These are phyloP conservation scores for Thalassia testudinum DNA, from an alignment of 116 monocot species.

Conservation along the genomic window DNA sequence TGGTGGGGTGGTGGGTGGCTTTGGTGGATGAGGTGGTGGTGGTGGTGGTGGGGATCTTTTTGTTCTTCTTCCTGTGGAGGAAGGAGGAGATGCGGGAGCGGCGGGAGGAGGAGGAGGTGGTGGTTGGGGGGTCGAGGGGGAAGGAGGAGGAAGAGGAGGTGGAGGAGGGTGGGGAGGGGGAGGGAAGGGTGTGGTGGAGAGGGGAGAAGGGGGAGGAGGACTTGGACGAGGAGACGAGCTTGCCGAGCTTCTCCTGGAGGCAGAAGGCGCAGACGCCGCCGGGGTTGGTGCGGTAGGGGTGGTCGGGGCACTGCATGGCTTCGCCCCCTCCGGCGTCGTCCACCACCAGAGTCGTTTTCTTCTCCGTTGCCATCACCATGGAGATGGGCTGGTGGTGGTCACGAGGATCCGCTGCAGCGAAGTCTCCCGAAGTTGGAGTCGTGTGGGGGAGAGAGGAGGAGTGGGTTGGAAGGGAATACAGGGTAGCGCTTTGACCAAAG, in stretches of 20 bases:
- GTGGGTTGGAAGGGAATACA: too few species aligned
- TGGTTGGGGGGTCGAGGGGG: not conserved
- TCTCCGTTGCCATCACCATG: too few species aligned
- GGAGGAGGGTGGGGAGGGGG: conserved; percentile 1
- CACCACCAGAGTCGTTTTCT: not conserved
- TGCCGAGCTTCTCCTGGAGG: conserved; percentile 79
- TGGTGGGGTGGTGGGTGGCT: not conserved
- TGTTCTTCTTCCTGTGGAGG: not conserved
- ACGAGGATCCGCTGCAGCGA: too few species aligned
- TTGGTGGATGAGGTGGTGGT: not conserved
- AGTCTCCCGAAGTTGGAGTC: too few species aligned
- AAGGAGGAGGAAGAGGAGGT: not conserved
- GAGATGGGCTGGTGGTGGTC: too few species aligned
- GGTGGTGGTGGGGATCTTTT: not conserved
- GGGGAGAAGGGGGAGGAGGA: not conserved
- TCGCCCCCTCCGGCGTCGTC: not conserved
- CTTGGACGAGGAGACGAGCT: conserved; percentile 5
- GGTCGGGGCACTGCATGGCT: conserved; percentile 15
- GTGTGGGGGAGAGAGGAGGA: too few species aligned
- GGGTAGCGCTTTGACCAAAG: too few species aligned
- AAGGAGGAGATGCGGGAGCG: not conserved
- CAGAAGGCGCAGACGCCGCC: conserved; percentile 79
- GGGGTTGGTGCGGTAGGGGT: conserved; percentile 9
- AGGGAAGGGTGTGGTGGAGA: not conserved
- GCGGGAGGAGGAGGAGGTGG: not conserved